phyloP scores from a whole-genome alignment of 169 alveolate species.

The Cryptosporidium meleagridis region DNA sequence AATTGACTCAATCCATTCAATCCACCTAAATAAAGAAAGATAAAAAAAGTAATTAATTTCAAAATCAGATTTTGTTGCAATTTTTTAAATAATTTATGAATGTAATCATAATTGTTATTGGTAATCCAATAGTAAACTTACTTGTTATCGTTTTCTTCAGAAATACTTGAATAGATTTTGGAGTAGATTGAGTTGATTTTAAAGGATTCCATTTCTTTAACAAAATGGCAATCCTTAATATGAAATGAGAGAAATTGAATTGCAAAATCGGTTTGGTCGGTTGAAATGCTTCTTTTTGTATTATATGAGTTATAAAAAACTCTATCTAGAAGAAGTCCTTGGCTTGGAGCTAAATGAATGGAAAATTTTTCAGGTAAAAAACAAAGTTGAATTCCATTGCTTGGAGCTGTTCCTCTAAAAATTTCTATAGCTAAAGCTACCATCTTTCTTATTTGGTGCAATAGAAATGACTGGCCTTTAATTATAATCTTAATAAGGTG shows the following conservation, averaged over 20 bases:
- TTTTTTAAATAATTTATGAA: not conserved
- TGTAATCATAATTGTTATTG: too few species aligned
- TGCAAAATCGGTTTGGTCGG: constrained; percentile 9
- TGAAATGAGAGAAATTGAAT: constrained; percentile 32
- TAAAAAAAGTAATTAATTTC: not conserved
- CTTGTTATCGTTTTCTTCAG: constrained; percentile 15
- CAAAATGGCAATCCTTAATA: constrained; percentile 19
- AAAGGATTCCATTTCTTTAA: constrained; percentile 34
- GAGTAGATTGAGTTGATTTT: constrained; percentile 22
- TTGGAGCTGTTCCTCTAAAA: constrained; percentile 84
- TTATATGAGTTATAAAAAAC: constrained; percentile 68
- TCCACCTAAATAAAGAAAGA: constrained; percentile 20
- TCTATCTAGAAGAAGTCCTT: constrained; percentile 72
- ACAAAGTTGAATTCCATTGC: constrained; percentile 79
- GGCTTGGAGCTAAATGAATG: constrained; percentile 76
- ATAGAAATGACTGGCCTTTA: constrained; percentile 85
- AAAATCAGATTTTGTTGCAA: not conserved
- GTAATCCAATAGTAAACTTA: not conserved
- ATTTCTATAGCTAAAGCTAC: constrained; percentile 82
- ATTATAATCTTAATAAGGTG: constrained; percentile 79
- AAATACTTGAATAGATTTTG: not conserved
- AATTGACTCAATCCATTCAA: constrained; percentile 65
- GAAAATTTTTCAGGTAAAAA: constrained; percentile 63
- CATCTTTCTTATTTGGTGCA: constrained; percentile 88
- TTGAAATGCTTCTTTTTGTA: constrained; percentile 46